Percentiles rank a stretch among this genome's conserved stretches.
These are phyloP conservation scores for Fusarium euwallaceae DNA, from an alignment of 2,329 filamentous ascomycete species.

Conservation along the genomic window DNA sequence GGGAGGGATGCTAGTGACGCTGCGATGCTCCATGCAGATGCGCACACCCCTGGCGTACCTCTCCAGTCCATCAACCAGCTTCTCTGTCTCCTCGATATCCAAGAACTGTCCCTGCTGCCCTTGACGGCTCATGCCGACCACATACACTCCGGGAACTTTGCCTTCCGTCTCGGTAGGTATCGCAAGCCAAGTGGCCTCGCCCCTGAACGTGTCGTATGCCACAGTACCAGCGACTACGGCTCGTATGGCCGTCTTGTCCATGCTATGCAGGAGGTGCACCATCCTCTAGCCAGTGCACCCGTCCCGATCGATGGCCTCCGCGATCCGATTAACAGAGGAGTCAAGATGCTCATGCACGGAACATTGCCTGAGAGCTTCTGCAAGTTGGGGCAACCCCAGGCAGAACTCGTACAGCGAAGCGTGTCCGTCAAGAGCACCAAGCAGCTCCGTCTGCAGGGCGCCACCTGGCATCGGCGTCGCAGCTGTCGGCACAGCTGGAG, in stretches of 20 bases:
- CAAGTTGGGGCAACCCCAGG: neutral
- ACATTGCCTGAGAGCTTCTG: neutral
- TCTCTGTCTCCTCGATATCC: neutral
- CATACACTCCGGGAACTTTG: neutral
- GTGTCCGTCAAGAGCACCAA: neutral
- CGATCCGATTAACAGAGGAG: no score
- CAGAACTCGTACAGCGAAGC: neutral
- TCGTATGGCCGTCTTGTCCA: neutral
- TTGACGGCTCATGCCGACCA: neutral
- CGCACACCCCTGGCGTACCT: neutral
- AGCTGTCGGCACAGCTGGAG: no score
- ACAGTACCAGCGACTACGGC: neutral
- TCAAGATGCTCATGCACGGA: neutral
- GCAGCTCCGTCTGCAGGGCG: no score
- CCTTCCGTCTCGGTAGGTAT: neutral
- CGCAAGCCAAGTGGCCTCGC: neutral
- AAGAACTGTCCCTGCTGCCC: neutral
- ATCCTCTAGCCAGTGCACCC: neutral
- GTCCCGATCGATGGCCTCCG: neutral
- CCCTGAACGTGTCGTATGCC: neutral
- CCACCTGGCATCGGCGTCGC: no score
- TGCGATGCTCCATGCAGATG: neutral
- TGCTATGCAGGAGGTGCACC: neutral
- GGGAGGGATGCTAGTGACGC: neutral
- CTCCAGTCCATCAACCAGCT: neutral